Base-by-base conservation (phyloP, 225 moss, liverwort and hornwort species). In the Neckera pumila region DNA sequence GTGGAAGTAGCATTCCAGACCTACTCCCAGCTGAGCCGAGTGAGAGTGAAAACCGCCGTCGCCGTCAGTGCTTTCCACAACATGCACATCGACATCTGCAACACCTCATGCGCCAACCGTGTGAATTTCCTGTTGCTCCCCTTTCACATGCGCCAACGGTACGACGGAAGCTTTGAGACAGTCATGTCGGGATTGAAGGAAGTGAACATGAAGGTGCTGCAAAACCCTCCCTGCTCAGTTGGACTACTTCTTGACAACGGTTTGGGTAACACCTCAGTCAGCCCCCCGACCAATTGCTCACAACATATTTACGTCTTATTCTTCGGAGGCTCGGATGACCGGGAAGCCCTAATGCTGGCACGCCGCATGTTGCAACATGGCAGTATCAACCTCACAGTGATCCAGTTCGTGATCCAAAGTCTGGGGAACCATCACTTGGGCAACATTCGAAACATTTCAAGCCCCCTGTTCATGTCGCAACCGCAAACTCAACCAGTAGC, bases 271-370 rank as follows among this genome's bases (percentile, higher is more conserved):
- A 42, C 88, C 59, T 27, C 89, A 66, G 69, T 86, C 25, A 86
- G 70, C 25, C 82, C 92, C 40, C 84, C 95, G 54, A 34, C 38
- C 73, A 76, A 49, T 67, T 82, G 89, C 54, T 86, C 89, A 16
- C 93, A 92, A 83, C 85, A 82, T 45, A 79, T 92, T 25, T 93
- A 85, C 34, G 90, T 95, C 78, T 83, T 96, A 20, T 96, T 95
- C 89, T 95, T 95, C 59, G 96, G 96, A 23, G 96, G 96, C 18
- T 78, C 94, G 30, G 96, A 96, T 69, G 96, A 96, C 72, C 93
- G 96, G 13, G 96, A 96, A 89, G 95, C 96, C 49, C 93, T 96
- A 31, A 86, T 93, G 90, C 80, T 97, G 31, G 96, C 89, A 43
- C 93, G 92, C 63, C 88, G 95, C 67, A 95, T 95, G 95, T 45